Conservation (phyloP, 2,329 filamentous ascomycete genomes). For the Phialophora tarda region DNA sequence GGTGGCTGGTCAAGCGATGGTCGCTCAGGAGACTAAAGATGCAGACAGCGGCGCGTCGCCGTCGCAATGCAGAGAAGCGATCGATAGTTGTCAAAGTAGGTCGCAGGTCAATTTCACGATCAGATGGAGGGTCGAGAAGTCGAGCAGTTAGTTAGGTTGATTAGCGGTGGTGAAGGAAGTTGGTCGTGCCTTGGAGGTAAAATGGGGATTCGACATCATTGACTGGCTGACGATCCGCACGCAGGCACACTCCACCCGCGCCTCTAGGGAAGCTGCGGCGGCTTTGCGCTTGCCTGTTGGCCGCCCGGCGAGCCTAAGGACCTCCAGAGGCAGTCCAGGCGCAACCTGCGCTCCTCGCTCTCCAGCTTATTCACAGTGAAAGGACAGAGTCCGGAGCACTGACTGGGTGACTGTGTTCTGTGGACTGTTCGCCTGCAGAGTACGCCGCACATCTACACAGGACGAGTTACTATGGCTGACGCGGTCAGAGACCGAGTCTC, state of each 20-base stretch:
- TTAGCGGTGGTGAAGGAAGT: constrained; percentile 13
- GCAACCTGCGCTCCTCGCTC: neutral
- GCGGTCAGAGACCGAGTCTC: neutral
- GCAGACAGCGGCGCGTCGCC: constrained; percentile 20
- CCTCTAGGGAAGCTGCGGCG: constrained; percentile 14
- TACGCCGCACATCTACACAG: neutral
- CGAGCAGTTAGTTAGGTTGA: constrained; percentile 20
- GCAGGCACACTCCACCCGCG: constrained; percentile 5
- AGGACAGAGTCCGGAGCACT: neutral
- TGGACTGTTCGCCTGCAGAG: neutral
- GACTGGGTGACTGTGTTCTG: neutral
- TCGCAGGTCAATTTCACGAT: constrained; percentile 16
- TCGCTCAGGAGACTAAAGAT: constrained; percentile 6
- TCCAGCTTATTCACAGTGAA: neutral
- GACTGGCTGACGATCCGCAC: neutral
- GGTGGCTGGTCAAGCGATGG: constrained; percentile 23
- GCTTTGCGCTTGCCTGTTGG: constrained; percentile 19
- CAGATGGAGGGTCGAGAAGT: constrained; percentile 19
- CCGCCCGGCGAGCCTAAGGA: neutral
- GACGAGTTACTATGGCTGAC: neutral
- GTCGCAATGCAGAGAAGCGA: constrained; percentile 18
- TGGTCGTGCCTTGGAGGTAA: constrained; percentile 11
- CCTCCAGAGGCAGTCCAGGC: neutral
- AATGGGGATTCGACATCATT: constrained; percentile 15
- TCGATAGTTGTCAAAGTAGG: constrained; percentile 10